These are phyloP conservation scores for Hypoxylon cercidicola DNA, from an alignment of 495 filamentous ascomycete species.

Conservation along the genomic window DNA sequence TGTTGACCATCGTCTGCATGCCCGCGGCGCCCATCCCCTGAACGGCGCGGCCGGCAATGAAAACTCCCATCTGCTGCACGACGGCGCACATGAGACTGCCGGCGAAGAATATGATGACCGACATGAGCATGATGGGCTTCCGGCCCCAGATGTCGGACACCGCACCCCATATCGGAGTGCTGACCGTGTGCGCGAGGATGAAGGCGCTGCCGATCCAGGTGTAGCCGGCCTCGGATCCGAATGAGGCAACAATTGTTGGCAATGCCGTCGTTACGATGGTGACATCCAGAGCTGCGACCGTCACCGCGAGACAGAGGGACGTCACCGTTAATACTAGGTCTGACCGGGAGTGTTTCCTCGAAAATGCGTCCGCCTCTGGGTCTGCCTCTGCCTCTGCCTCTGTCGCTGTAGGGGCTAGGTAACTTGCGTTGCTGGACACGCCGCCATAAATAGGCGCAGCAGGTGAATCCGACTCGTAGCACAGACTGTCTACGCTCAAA, in stretches of 20 bases:
- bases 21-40: conserved; percentile 82
- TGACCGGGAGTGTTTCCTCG: not conserved
- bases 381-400: not conserved
- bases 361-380: not conserved
- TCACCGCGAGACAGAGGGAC: conserved; percentile 46
- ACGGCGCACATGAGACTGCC: conserved; percentile 71
- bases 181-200: conserved; percentile 48
- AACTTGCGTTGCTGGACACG: not conserved
- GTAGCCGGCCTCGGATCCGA: not conserved
- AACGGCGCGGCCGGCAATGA: conserved; percentile 73
- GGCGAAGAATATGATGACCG: conserved; percentile 70
- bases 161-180: conserved; percentile 51
- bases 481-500: conserved; percentile 2
- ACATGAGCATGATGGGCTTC: conserved; percentile 73
- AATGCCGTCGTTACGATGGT: conserved; percentile 67
- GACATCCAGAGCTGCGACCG: conserved; percentile 67
- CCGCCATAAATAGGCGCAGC: not conserved
- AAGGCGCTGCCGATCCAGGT: conserved; percentile 61
- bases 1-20: conserved; percentile 76
- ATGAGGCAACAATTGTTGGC: conserved; percentile 1
- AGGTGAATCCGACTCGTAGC: not conserved
- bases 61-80: conserved; percentile 60
- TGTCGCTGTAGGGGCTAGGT: not conserved
- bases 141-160: conserved; percentile 76
- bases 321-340: not conserved